Evolutionary conservation across 805 yeast genomes (phyloP).

Genomic region (Starmerella davenportii): DNA sequence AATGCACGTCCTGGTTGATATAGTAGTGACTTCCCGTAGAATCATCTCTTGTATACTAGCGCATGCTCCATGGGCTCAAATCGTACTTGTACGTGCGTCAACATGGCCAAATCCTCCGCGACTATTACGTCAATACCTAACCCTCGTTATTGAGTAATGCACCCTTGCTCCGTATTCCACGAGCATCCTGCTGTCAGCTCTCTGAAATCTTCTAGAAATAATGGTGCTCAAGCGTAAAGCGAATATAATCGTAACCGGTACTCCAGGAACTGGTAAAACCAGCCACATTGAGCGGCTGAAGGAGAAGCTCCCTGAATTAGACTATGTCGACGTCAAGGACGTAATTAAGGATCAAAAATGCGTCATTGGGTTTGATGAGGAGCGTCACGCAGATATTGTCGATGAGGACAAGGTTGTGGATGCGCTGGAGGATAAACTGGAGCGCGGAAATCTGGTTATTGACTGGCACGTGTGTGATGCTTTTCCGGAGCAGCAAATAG

Average conservation of each 20-base stretch:
- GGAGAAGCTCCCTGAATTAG: slow-evolving; percentile 33
- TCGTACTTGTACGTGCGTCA: too few species aligned
- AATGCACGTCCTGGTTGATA: too few species aligned
- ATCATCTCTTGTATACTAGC: too few species aligned
- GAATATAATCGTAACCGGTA: slow-evolving; percentile 81
- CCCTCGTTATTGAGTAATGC: too few species aligned
- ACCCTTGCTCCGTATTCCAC: too few species aligned
- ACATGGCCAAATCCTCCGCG: too few species aligned
- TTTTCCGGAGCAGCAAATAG: slow-evolving; percentile 84
- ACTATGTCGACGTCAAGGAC: slow-evolving; percentile 52
- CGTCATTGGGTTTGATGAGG: slow-evolving; percentile 72
- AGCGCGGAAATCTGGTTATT: slow-evolving; percentile 70
- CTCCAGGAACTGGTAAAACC: slow-evolving; percentile 83
- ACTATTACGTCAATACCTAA: too few species aligned
- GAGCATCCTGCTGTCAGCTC: too few species aligned
- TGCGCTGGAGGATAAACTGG: slow-evolving; percentile 55
- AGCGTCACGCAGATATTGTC: slow-evolving; percentile 67
- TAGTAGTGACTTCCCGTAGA: too few species aligned
- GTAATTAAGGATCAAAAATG: slow-evolving; percentile 63
- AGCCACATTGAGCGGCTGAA: slow-evolving; percentile 49
- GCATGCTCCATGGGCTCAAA: too few species aligned
- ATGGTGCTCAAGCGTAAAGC: slow-evolving; percentile 24
- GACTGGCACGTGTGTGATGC: slow-evolving; percentile 98
- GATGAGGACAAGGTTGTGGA: slow-evolving; percentile 84
- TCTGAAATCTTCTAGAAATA: too few species aligned